Percentiles rank a stretch among this genome's conserved stretches.
Evolutionary conservation across 2,329 filamentous ascomycete species (phyloP).

Genomic region (Scedosporium boydii): DNA sequence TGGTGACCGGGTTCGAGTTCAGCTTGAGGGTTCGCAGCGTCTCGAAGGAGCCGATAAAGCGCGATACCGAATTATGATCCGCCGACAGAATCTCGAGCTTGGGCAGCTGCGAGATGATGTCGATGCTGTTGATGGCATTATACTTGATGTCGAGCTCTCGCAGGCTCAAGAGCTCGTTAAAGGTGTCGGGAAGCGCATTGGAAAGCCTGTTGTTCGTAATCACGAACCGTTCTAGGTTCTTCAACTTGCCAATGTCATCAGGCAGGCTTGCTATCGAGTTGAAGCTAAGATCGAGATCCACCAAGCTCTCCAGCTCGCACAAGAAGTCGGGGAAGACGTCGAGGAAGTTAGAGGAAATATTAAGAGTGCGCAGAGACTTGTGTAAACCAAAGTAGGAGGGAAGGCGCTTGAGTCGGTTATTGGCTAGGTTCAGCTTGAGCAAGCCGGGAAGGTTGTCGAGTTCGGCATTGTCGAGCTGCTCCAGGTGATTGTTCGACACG

Average conservation of each 20-base stretch:
- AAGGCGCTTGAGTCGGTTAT: conserved; percentile 75
- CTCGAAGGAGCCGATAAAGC: conserved; percentile 82
- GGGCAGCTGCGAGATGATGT: conserved; percentile 74
- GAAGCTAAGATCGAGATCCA: conserved; percentile 95
- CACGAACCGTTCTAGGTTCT: conserved; percentile 76
- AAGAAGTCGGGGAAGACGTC: conserved; percentile 78
- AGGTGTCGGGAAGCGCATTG: conserved; percentile 62
- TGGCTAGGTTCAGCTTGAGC: conserved; percentile 84
- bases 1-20: conserved; percentile 91
- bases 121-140: conserved; percentile 81
- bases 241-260: conserved; percentile 66
- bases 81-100: conserved; percentile 80
- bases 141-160: conserved; percentile 92
- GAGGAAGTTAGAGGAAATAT: conserved; percentile 89
- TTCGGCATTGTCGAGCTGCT: conserved; percentile 77
- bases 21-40: conserved; percentile 76
- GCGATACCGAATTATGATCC: conserved; percentile 86
- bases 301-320: conserved; percentile 69
- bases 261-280: conserved; percentile 77
- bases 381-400: conserved; percentile 79
- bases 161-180: conserved; percentile 65
- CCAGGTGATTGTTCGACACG: conserved; percentile 86
- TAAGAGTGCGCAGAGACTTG: conserved; percentile 68
- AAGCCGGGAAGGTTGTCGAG: conserved; percentile 66
- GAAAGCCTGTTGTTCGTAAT: conserved; percentile 90